Evolutionary conservation across 805 yeast genomes (phyloP), one percentile per base, ranked within the genome.

Genomic region (Pichia membranifaciens): DNA sequence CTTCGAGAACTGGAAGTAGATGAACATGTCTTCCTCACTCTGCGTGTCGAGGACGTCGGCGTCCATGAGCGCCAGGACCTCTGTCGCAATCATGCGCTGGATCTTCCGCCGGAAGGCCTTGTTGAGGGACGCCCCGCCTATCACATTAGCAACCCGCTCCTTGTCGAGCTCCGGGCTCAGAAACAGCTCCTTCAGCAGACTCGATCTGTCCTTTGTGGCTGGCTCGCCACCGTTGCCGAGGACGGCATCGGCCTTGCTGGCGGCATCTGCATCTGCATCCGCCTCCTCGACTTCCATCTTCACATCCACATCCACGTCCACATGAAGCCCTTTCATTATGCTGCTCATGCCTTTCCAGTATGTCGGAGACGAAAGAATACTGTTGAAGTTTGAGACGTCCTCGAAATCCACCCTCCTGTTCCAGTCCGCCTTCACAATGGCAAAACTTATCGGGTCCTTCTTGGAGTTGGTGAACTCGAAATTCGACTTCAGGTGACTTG

Each of bases 291-390:
- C 20, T 28, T 25, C 34, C 10, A 20, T 5, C 18, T 3, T 5
- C 4, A 13, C 16, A 9, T 25, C 18, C 4, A 12, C 6, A 13
- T 41, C 37, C 20, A 12, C n/a, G 32, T 40, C 13, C 17, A 6
- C 35, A 7, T 37, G 15, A 23, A 34, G 5, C 3, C 43, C 18
- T 13, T 17, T 9, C 25, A 37, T 6, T 15, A 44, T 5, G 3
- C 15, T 13, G 13, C 37, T 32, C 34, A 51, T 25, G 16, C 51
- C 43, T n/a, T 38, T 38, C 43, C 42, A 43, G 41, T 44, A 51
- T 12, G 38, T 28, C n/a, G 56, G 56, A 4, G 48, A 42, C 10
- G 50, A 40, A 12, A 43, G 47, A 8, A 53, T 32, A 28, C 49
- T 43, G 25, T 51, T 53, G 35, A 51, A 53, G 5, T 21, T 15